Percentiles rank a stretch among this genome's conserved stretches.
These are phyloP conservation scores for Claviceps humidiphila DNA, from an alignment of 2,329 filamentous ascomycete genomes.

Conservation along the genomic window DNA sequence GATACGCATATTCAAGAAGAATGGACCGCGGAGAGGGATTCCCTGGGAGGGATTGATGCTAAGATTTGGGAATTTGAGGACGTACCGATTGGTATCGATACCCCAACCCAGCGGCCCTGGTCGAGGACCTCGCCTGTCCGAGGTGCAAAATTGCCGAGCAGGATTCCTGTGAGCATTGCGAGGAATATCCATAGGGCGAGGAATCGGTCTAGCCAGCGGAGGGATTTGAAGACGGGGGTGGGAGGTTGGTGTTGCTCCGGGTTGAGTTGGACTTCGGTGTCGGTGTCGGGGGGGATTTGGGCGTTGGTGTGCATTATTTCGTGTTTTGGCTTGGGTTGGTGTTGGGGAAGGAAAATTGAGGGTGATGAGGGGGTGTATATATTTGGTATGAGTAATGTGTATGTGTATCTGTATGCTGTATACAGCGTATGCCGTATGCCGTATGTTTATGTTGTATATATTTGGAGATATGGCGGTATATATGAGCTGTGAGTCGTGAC, in stretches of 20 bases:
- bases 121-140: constrained; percentile 48
- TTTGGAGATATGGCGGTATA: too few species aligned
- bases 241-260: neutral
- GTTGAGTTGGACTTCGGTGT: too few species aligned
- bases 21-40: neutral
- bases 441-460: too few species aligned
- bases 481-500: too few species aligned
- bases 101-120: constrained; percentile 34
- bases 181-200: constrained; percentile 64
- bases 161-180: constrained; percentile 62
- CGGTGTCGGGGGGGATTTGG: neutral
- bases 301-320: neutral
- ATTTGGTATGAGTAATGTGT: too few species aligned
- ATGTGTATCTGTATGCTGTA: too few species aligned
- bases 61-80: neutral
- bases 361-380: too few species aligned
- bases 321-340: neutral
- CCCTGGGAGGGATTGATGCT: too few species aligned
- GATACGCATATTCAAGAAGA: neutral
- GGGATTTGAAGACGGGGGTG: constrained; percentile 35
- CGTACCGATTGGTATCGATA: constrained; percentile 1
- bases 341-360: too few species aligned
- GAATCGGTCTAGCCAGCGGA: constrained; percentile 48
- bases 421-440: too few species aligned
- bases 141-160: constrained; percentile 63